A percentile compares a stretch with the other conserved stretches of the same genome.
Conservation (phyloP, 1,284 basidiomycete species). For the Peniophora sp. region DNA sequence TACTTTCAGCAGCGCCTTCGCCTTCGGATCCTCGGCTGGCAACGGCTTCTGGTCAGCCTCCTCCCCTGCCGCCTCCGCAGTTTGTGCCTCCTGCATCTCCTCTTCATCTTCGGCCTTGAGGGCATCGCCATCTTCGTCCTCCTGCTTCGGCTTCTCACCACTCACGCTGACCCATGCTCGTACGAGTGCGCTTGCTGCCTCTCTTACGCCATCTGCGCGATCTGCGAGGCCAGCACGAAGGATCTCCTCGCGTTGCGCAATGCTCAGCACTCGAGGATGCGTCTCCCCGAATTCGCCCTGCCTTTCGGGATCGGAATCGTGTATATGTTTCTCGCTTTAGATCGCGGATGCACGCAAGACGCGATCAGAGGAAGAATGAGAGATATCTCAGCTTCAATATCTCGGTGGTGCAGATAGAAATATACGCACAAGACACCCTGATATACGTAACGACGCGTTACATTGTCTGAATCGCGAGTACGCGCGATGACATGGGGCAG, state of each 20-base stretch:
- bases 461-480: constrained; percentile 80
- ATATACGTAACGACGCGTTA: constrained; percentile 80
- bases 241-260: constrained; percentile 72
- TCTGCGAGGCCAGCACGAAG: constrained; percentile 84
- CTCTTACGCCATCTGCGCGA: constrained; percentile 75
- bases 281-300: constrained; percentile 40
- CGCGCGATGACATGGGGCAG: constrained; percentile 71
- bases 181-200: constrained; percentile 75
- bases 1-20: too few species aligned
- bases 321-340: constrained; percentile 22
- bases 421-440: constrained; percentile 60
- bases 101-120: too few species aligned
- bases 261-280: constrained; percentile 63
- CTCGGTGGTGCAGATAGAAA: too few species aligned
- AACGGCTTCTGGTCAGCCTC: constrained; percentile 10
- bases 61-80: constrained; percentile 10
- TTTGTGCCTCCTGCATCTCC: constrained; percentile 8
- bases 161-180: constrained; percentile 46
- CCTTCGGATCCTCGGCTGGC: too few species aligned
- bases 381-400: too few species aligned
- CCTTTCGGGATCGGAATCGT: constrained; percentile 5
- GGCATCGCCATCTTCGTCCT: constrained; percentile 20
- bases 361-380: too few species aligned
- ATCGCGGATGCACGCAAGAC: too few species aligned
- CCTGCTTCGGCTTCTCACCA: constrained; percentile 39